Evolutionary conservation across 441 rosid species (phyloP).

Genomic region (Arabidopsis hybrid): DNA sequence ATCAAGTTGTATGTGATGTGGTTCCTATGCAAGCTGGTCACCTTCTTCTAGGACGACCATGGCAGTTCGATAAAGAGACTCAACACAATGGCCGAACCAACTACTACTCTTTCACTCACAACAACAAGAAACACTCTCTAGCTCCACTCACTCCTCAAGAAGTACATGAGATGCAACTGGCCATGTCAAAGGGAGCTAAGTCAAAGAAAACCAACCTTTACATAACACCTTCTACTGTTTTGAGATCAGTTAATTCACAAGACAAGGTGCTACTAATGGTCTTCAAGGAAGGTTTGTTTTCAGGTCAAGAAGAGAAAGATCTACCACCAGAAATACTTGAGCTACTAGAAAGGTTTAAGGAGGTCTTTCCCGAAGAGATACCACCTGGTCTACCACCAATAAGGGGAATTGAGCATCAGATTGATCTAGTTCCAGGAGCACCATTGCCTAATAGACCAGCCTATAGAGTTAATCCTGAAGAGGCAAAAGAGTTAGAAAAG

Average conservation of each 20-base stretch:
- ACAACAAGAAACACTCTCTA: neutral
- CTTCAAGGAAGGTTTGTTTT: neutral
- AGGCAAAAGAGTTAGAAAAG: neutral
- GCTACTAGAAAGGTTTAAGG: neutral
- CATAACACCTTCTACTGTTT: neutral
- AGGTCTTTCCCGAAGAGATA: neutral
- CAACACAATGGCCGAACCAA: neutral
- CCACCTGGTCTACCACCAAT: neutral
- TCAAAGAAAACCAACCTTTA: neutral
- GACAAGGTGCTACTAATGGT: neutral
- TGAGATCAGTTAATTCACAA: neutral
- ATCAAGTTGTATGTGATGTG: neutral
- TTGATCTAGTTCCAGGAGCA: neutral
- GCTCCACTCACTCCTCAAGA: no score
- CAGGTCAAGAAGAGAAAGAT: neutral
- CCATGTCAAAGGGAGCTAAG: neutral
- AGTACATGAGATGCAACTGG: neutral
- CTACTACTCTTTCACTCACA: neutral
- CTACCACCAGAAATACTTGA: neutral
- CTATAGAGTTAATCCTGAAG: neutral
- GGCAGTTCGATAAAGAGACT: neutral
- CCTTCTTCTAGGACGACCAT: neutral
- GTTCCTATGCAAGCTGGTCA: neutral
- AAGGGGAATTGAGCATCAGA: neutral
- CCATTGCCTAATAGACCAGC: neutral